Conservation (phyloP, 371 early-diverging fungal species). For the Lichtheimia corymbifera region DNA sequence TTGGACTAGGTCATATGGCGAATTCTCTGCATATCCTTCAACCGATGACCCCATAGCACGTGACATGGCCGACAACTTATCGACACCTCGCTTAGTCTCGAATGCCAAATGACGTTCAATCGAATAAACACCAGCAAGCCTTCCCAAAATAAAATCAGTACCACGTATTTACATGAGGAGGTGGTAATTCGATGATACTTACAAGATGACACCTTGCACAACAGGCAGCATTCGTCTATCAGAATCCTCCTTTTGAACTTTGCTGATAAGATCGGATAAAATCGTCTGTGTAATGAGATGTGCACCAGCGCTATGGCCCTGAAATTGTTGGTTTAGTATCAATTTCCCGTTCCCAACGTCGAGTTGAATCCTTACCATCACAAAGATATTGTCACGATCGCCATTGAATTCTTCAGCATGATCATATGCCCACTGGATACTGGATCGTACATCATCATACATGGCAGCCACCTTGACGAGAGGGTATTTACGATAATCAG, state of each 20-base stretch:
- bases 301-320: slow-evolving; percentile 63
- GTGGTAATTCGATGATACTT: slow-evolving; percentile 24
- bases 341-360: not conserved
- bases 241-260: slow-evolving; percentile 19
- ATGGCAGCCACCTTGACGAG: slow-evolving; percentile 56
- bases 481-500: slow-evolving; percentile 75
- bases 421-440: slow-evolving; percentile 62
- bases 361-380: slow-evolving; percentile 49
- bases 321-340: not conserved
- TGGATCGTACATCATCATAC: slow-evolving; percentile 64
- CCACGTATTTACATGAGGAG: not conserved
- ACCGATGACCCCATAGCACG: slow-evolving; percentile 61
- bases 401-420: slow-evolving; percentile 53
- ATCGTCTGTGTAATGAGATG: slow-evolving; percentile 46
- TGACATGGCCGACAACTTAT: slow-evolving; percentile 74
- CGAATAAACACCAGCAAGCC: slow-evolving; percentile 66
- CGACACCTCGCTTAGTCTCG: slow-evolving; percentile 69
- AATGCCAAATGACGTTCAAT: slow-evolving; percentile 62
- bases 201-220: slow-evolving; percentile 58
- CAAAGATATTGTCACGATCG: slow-evolving; percentile 50
- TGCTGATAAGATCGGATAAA: slow-evolving; percentile 36
- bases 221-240: slow-evolving; percentile 27
- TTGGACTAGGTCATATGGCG: slow-evolving; percentile 41
- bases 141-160: slow-evolving; percentile 6
- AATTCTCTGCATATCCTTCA: slow-evolving; percentile 33